Base-by-base conservation (phyloP, 225 moss, liverwort and hornwort species). In the Climacium dendroides region DNA sequence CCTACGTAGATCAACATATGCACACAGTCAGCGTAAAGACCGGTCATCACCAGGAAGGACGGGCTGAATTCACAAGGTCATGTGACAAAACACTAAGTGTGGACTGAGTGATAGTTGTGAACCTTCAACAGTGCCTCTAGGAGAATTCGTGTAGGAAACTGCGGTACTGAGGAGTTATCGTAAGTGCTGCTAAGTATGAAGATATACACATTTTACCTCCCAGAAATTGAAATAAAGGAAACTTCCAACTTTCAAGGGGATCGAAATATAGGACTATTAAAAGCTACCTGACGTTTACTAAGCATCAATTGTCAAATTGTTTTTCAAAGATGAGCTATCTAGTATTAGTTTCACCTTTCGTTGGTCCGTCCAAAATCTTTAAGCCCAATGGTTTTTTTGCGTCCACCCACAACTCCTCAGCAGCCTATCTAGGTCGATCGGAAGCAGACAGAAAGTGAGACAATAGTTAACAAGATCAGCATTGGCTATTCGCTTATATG, bases 401-500 rank as follows among this genome's bases (percentile, higher is more conserved):
- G 75, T 96, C 94, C 67, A 96, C 60, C 97, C 97, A 97, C 28
- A 96, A 70, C 88, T 97, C 97, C 82, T 96, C 95, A 84, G 86
- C 81, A 84, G 48, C 90, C 97, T 96, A 73, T 74, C 79, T 79
- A 87, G 64, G 79, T 86, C 70, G 45, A 83, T 8, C 19, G 4
- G 19, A 74, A 86, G 86, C 52, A 82, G 5, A 30, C 32, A 86
- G n/a, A 86, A 89, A 82, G 12, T 89, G 43, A 76, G 37, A 86
- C 39, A 74, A 17, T 47, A 69, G 28, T 63, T 47, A 54, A 79
- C 55, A 78, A 78, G 57, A 67, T 67, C 77, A 77, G 8, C 30
- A 58, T 48, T 71, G 47, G 35, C 30, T 29, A 15, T 13, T 52
- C 23, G 10, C 52, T 84, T 60, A 53, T 50, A 37, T 53, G n/a